Base-by-base conservation (phyloP, 192 early-diverging fungal species). In the Backusella liffmaniae region DNA sequence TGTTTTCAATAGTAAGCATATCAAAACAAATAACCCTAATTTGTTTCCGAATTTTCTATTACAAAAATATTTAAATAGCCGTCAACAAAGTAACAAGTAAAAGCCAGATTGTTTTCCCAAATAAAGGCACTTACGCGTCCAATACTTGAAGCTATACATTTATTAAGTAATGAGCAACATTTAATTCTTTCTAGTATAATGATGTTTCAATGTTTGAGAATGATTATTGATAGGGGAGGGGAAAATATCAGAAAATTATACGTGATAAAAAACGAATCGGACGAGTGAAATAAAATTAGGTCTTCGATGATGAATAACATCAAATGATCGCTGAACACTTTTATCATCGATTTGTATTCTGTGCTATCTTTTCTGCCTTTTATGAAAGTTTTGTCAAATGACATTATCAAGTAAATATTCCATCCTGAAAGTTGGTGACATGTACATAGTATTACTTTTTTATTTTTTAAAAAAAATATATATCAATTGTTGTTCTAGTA, bases 361-460 rank as follows among this genome's bases (percentile, higher is more conserved):
- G 56, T 62, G 56, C 4, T 62, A 62, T 62, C 56, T 49, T 62
- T n/a, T 62, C 12, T 62, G n/a, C 56, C 56, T 62, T 62, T 62
- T 62, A 62, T 62, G 23, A 62, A 62, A 4, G 29, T 12, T 12
- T 26, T 62, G 56, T 62, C 23, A 62, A 29, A 29, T 62, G 56
- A 29, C 23, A 62, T 10, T 29, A 62, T 62, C 26, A 26, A 62
- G 12, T 23, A 56, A 32, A n/a, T 9, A 9, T 26, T 56, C 21
- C 12, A 62, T 26, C 26, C 12, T 29, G 8, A 53, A 53, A 53
- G n/a, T 23, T 56, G 8, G 8, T 44, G 42, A 44, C 42, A 44
- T 44, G 3, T 44, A 15, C 18, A 13, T 16, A 16, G 15, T 16
- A 44, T 44, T 15, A 0, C 12, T 44, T 44, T 44, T 44, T 44